Evolutionary conservation across 495 filamentous ascomycete genomes (phyloP), one percentile per base, ranked within the genome.

Genomic region (Ascobolus immersus): DNA sequence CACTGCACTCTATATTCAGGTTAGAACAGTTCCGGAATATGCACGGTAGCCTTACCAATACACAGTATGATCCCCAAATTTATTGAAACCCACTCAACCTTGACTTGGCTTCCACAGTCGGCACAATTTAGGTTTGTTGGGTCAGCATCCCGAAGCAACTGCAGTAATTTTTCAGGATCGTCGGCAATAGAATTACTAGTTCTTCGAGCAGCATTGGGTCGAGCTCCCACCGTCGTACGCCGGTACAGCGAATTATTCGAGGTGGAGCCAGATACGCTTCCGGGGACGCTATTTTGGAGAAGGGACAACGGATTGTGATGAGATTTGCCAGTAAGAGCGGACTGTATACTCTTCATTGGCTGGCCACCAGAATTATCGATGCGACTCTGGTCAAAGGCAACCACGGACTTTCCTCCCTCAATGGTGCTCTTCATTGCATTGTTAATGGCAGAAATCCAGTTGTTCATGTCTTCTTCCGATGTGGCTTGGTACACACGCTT

Each of bases 51-150:
- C 39, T 28, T 43, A 49, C 47, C 47, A 40, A 99, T 99, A 55
- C 86, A 99, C 11, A 99, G 64, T 20, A 94, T 71, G 34, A 94
- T 90, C 19, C 76, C 89, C 3, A 99, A 64, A 43, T 99, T 99
- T 51, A 99, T 91, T 1, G 84, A 93, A 24, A 92, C 86, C 86
- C 86, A 99, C 51, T 99, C 89, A 12, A 89, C 78, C 52, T 90
- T 93, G 41, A 71, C 64, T 19, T 72, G 71, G 15, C 81, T 89
- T 10, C 77, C 79, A 49, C 86, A 99, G 48, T 99, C 86, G 15
- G 84, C 86, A 52, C 86, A 99, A 67, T 73, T 77, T 34, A 69
- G 75, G 51, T 99, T 99, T 13, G 78, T 80, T 41, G 91, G 73
- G 40, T 94, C 89, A 21, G 73, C 74, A 23, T 90, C 79, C 26